Percentiles rank a stretch among this genome's conserved stretches.
Conservation (phyloP, 2,329 filamentous ascomycete species). For the Sarocladium oryzae region DNA sequence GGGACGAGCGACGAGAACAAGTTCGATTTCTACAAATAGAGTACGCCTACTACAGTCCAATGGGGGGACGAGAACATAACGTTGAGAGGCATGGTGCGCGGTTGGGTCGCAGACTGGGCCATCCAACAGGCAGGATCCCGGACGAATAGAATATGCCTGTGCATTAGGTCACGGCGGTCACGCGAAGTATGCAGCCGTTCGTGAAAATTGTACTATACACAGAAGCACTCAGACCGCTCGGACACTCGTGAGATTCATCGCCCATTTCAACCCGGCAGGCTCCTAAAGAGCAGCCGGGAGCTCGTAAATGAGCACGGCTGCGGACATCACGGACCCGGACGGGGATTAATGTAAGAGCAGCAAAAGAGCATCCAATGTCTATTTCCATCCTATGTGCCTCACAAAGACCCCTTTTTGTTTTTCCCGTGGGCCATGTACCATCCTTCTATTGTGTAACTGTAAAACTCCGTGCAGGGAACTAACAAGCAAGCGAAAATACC, state of each 20-base stretch:
- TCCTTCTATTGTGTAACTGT: neutral
- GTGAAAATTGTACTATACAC: slow-evolving; percentile 1
- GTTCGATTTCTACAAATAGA: slow-evolving; percentile 89
- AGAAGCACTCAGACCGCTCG: neutral
- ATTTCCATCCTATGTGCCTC: neutral
- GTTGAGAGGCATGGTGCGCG: neutral
- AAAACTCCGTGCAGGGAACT: neutral
- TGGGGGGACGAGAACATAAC: neutral
- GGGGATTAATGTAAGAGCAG: no score
- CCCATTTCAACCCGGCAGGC: no score
- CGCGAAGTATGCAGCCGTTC: neutral
- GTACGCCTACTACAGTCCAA: neutral
- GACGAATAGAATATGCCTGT: no score
- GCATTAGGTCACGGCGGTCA: no score
- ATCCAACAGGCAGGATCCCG: neutral
- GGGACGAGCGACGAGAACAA: slow-evolving; percentile 59
- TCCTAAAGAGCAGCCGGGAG: no score
- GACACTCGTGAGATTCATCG: neutral
- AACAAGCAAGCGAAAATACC: neutral
- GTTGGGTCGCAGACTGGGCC: neutral
- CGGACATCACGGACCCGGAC: no score
- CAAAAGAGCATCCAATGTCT: neutral
- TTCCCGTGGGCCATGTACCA: no score
- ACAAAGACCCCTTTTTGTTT: neutral
- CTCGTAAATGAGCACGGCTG: no score